phyloP scores from a whole-genome alignment of 257 asterid genomes.

The Schizonepeta tenuifolia region DNA sequence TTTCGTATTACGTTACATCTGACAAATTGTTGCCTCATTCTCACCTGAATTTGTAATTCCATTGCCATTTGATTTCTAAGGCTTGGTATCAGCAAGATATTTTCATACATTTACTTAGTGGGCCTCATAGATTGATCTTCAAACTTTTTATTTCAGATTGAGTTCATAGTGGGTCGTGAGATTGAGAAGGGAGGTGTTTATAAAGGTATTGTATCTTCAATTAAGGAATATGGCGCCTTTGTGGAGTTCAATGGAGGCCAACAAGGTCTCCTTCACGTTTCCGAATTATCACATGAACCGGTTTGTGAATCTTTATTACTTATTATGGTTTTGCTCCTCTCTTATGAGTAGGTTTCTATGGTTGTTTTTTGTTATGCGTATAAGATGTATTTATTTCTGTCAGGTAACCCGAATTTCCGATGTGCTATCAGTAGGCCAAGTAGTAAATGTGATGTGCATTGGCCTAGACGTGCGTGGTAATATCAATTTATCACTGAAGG shows the following conservation, averaged over 20 bases:
- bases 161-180: constrained; percentile 83
- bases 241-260: constrained; percentile 98
- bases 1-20: constrained; percentile 19
- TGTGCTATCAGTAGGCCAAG: constrained; percentile 79
- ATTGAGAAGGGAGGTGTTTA: constrained; percentile 80
- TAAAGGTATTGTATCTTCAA: constrained; percentile 74
- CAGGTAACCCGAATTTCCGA: constrained; percentile 87
- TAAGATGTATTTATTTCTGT: constrained; percentile 29
- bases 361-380: constrained; percentile 28
- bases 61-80: not conserved
- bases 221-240: constrained; percentile 97
- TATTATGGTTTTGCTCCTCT: not conserved
- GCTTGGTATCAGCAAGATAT: constrained; percentile 3
- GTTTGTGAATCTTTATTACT: constrained; percentile 41
- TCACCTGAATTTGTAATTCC: constrained; percentile 24
- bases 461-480: constrained; percentile 92
- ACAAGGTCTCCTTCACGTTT: constrained; percentile 92
- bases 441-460: constrained; percentile 78
- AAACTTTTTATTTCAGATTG: constrained; percentile 60
- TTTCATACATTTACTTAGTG: constrained; percentile 11
- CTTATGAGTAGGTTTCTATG: constrained; percentile 14
- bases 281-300: constrained; percentile 86
- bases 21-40: constrained; percentile 15
- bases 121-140: constrained; percentile 18
- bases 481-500: constrained; percentile 84